Conservation (phyloP, 306 rosid genomes). For the Acacia melanoxylon region DNA sequence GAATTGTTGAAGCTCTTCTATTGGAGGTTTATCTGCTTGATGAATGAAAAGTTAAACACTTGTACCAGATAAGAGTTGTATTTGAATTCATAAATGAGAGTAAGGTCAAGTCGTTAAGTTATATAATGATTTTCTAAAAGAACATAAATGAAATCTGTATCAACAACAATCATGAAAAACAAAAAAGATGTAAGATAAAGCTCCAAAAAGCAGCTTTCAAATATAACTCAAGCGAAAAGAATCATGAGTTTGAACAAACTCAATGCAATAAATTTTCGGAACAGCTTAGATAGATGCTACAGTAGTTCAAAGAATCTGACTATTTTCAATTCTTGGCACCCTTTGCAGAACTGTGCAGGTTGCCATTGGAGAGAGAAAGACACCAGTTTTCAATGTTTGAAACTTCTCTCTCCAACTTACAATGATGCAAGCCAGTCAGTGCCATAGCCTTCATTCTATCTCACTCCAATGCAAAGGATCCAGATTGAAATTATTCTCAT, state of each 20-base stretch:
- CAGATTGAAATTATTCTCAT: background rate
- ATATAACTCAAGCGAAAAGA: background rate
- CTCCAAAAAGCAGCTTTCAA: background rate
- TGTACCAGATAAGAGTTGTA: background rate
- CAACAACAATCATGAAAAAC: background rate
- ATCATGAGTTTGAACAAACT: background rate
- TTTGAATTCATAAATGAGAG: background rate
- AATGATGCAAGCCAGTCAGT: background rate
- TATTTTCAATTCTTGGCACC: background rate
- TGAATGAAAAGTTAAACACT: constrained; percentile 20
- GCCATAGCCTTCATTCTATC: background rate
- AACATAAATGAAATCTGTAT: background rate
- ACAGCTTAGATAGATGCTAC: background rate
- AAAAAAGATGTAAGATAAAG: background rate
- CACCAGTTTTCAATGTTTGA: background rate
- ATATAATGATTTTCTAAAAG: background rate
- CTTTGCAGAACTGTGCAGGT: background rate
- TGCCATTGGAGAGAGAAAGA: background rate
- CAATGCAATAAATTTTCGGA: background rate
- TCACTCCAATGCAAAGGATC: background rate
- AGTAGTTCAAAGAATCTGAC: background rate
- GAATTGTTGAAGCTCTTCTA: constrained; percentile 90
- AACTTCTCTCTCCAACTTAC: background rate
- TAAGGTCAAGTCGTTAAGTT: background rate
- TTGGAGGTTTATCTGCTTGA: constrained; percentile 80